Base-by-base conservation (phyloP, 2,329 filamentous ascomycete genomes). In the Colletotrichum ledebouriae region DNA sequence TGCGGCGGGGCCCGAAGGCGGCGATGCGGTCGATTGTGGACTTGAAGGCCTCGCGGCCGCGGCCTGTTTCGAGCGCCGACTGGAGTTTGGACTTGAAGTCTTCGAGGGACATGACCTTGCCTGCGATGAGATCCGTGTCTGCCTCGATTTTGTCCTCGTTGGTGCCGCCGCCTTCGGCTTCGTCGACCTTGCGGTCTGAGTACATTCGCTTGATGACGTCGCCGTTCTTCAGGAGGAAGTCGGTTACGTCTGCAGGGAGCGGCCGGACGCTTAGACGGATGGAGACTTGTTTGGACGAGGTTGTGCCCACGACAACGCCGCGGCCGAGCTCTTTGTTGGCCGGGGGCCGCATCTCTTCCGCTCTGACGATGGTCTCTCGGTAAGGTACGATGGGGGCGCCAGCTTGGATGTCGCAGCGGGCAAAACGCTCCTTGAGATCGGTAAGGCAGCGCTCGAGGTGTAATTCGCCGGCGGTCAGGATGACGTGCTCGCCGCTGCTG, bases 371-470 rank as follows among this genome's bases (percentile, higher is more conserved):
- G 0, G 94, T 96, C 81, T 99, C 96, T 64, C 94, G 87, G 79
- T 97, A 99, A 0, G 96, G 96, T 13, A 99, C 96, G 70, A 99
- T 98, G 1, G 96, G 93, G 49, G 93, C 93, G 64, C 96, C 94
- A 33, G 93, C 93, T 76, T 98, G 95, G 59, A 99, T 94, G 72
- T 98, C 95, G 76, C 97, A 98, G 71, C 89, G 91, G 6, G 96
- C 95, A 76, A 97, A 99, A 5, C 96, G 87, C 76, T 99, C 96
- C 70, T 94, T 88, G 29, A 99, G 84, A 82, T 99, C 96, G 60
- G 96, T 97, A 67, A 99, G 79, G 77, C 96, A 99, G 64, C 96
- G 86, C 79, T 99, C 96, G 3, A 99, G 85, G 81, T 99, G 96
- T 72, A 99, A 78, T 79, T 99, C 96, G 61, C 96, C 96, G 6